Evolutionary conservation across 108 stramenopile species (phyloP).

Genomic region (Skeletonema marinoi): DNA sequence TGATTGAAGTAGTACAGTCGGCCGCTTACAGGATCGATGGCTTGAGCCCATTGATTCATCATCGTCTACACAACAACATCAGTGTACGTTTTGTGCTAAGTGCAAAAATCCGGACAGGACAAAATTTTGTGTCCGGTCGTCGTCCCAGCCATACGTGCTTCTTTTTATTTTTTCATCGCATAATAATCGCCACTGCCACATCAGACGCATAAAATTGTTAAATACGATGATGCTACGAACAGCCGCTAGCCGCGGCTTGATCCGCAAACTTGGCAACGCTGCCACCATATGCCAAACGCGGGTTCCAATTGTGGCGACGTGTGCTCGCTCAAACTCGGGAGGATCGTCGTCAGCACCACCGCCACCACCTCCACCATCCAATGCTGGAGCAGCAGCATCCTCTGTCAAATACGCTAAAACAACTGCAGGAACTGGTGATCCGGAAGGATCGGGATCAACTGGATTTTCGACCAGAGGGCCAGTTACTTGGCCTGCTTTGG

Average conservation of each 20-base stretch:
- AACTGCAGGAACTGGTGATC: constrained; percentile 48
- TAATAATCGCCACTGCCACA: too few relatives aligned
- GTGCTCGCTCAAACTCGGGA: not conserved
- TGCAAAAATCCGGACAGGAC: too few relatives aligned
- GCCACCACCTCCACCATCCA: constrained; percentile 7
- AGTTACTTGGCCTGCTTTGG: constrained; percentile 83
- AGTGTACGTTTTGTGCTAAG: too few relatives aligned
- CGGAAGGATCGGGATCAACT: constrained; percentile 20
- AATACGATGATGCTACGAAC: not conserved
- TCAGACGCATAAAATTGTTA: too few relatives aligned
- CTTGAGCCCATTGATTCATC: constrained; percentile 35
- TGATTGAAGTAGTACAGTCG: constrained; percentile 41
- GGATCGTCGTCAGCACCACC: not conserved
- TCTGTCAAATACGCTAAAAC: constrained; percentile 51
- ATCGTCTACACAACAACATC: not conserved
- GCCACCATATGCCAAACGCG: not conserved
- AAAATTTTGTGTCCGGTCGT: too few relatives aligned
- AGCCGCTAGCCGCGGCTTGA: not conserved
- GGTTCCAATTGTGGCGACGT: not conserved
- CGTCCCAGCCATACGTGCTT: too few relatives aligned
- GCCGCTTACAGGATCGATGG: constrained; percentile 38
- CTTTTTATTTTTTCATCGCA: too few relatives aligned
- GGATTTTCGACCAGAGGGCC: constrained; percentile 59
- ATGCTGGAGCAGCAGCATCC: constrained; percentile 6
- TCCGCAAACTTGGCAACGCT: constrained; percentile 4